A percentile compares a stretch with the other conserved stretches of the same genome.
Evolutionary conservation across 441 rosid genomes (phyloP).

Genomic region (Croton setiger): DNA sequence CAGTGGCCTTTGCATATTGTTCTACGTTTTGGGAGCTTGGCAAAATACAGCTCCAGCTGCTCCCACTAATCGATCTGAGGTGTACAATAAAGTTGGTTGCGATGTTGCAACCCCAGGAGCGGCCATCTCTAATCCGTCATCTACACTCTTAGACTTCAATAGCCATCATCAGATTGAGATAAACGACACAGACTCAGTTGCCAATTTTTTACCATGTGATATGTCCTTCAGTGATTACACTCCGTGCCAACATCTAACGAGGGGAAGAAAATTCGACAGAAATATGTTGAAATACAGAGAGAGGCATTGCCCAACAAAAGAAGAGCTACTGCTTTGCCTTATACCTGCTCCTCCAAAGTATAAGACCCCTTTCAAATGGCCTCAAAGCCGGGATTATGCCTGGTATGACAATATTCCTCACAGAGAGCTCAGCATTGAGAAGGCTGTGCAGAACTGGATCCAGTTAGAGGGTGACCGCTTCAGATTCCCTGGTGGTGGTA

Average conservation of each 20-base stretch:
- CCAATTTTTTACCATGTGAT: slow-evolving; percentile 59
- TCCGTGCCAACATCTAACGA: slow-evolving; percentile 72
- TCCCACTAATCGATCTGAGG: slow-evolving; percentile 38
- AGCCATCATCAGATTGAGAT: slow-evolving; percentile 66
- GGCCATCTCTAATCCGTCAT: slow-evolving; percentile 18
- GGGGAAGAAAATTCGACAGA: slow-evolving; percentile 76
- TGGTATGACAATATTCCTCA: slow-evolving; percentile 97
- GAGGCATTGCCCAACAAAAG: slow-evolving; percentile 81
- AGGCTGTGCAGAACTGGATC: slow-evolving; percentile 96
- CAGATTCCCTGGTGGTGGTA: slow-evolving; percentile 96
- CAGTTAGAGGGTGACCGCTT: slow-evolving; percentile 85
- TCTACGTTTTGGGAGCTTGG: slow-evolving; percentile 84
- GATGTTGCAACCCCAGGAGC: slow-evolving; percentile 30
- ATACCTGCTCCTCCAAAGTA: slow-evolving; percentile 94
- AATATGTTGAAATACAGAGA: slow-evolving; percentile 83
- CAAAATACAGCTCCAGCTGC: slow-evolving; percentile 39
- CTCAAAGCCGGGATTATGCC: slow-evolving; percentile 88
- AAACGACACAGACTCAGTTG: slow-evolving; percentile 34
- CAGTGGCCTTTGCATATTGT: slow-evolving; percentile 75
- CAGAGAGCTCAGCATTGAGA: slow-evolving; percentile 88
- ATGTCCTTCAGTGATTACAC: slow-evolving; percentile 75
- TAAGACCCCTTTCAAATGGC: slow-evolving; percentile 95
- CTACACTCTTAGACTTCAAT: slow-evolving; percentile 50
- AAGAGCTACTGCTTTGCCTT: slow-evolving; percentile 64
- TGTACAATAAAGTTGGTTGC: slow-evolving; percentile 41